Evolutionary conservation across 2,329 filamentous ascomycete genomes (phyloP), one percentile per base, ranked within the genome.

Genomic region (Delphinella strobiligena): DNA sequence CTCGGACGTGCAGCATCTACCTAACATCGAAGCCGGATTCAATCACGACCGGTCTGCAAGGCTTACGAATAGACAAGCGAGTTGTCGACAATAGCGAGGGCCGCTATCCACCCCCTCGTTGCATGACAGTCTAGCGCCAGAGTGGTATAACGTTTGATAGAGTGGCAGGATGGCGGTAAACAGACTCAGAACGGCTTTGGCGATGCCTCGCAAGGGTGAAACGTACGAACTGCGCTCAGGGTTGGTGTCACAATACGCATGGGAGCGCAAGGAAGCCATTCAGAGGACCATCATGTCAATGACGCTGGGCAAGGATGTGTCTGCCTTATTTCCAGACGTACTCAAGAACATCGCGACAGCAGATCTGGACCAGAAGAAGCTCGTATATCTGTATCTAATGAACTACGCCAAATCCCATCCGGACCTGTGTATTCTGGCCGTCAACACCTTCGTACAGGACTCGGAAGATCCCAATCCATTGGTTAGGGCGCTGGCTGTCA

Each of bases 221-320:
- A 98, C 91, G 12, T 96, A 94, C 61, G 91, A 98, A 71, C 69
- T 98, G 64, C 82, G 91, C 61, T 86, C 89, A 48, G 91, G 91
- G 30, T 71, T 98, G 61, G 91, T 80, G 67, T 98, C 91, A 48
- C 91, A 98, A 68, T 98, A 96, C 81, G 91, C 91, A 45, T 95
- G 93, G 67, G 91, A 98, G 75, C 81, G 77, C 56, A 98, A 98
- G 65, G 91, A 98, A 69, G 84, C 91, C 17, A 98, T 98, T 53
- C 91, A 98, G 61, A 96, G 94, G 73, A 98, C 91, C 49, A 98
- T 98, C 67, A 96, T 96, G 88, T 88, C 91, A 59, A 98, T 98
- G 91, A 98, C 91, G 1, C 63, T 98, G 52, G 91, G 91, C 61
- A 98, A 98, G 64, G 91, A 98, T 66, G 91, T 98, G 44, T 98